Conservation (phyloP, 495 filamentous ascomycete genomes). For the Chaetomium fimeti region DNA sequence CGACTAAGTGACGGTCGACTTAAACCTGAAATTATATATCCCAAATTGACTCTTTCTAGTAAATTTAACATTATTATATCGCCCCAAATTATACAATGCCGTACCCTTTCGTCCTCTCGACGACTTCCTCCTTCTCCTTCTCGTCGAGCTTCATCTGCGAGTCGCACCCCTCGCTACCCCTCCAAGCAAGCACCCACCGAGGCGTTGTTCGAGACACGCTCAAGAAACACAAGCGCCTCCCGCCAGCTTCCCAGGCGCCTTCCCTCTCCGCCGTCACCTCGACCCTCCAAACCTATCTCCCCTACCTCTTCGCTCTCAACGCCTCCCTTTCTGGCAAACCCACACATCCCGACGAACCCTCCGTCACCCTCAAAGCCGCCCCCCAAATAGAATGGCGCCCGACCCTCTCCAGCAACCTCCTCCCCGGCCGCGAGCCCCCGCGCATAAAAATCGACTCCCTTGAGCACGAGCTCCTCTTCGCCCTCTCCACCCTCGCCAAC, state of each 20-base stretch:
- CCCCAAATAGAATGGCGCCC: conserved; percentile 78
- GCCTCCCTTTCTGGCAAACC: conserved; percentile 58
- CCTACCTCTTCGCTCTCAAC: conserved; percentile 74
- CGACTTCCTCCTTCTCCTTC: conserved; percentile 79
- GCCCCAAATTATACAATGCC: conserved; percentile 58
- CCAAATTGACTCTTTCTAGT: neutral
- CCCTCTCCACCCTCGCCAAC: conserved; percentile 71
- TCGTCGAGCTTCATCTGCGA: conserved; percentile 64
- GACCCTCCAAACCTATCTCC: conserved; percentile 69
- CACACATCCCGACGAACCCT: conserved; percentile 59
- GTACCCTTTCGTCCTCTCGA: conserved; percentile 78
- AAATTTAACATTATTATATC: neutral
- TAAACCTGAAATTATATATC: neutral
- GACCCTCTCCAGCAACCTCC: conserved; percentile 58
- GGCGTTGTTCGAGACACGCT: conserved; percentile 72
- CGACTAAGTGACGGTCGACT: neutral
- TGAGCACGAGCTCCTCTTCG: conserved; percentile 79
- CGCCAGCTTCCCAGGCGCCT: conserved; percentile 60
- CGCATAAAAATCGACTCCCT: conserved; percentile 69
- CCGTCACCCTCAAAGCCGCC: conserved; percentile 53
- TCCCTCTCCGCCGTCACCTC: conserved; percentile 66
- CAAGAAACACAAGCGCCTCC: conserved; percentile 78
- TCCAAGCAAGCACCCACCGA: conserved; percentile 72
- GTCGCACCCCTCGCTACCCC: conserved; percentile 80
- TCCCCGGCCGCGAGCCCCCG: conserved; percentile 58